A percentile compares a stretch with the other conserved stretches of the same genome.
phyloP scores from a whole-genome alignment of 345 rosid species.

The Aurinia saxatilis region DNA sequence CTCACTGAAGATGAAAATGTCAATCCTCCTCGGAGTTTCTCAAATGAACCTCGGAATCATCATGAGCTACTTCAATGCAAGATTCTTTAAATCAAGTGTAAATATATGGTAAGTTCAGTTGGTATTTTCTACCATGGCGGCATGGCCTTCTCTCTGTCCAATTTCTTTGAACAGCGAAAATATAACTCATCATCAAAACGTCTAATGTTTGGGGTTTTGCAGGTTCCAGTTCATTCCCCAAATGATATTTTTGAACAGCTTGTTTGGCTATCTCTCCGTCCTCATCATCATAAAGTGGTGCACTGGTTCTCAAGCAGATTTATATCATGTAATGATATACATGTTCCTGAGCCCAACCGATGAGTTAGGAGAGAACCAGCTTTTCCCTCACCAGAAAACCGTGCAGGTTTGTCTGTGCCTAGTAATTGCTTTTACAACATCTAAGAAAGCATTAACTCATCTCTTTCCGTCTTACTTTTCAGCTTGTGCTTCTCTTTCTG shows the following conservation, averaged over 20 bases:
- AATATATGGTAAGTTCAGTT: conserved; percentile 54
- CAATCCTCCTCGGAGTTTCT: conserved; percentile 90
- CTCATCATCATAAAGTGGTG: conserved; percentile 83
- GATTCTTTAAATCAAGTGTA: conserved; percentile 48
- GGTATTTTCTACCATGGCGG: neutral
- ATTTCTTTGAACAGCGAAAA: neutral
- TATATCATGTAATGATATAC: conserved; percentile 89
- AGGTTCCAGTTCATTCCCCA: conserved; percentile 98
- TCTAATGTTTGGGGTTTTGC: neutral
- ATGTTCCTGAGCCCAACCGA: conserved; percentile 96
- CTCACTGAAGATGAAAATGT: conserved; percentile 99
- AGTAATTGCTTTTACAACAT: conserved; percentile 6
- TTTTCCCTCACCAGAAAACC: conserved; percentile 66
- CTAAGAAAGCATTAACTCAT: neutral
- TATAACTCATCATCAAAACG: neutral
- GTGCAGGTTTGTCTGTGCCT: conserved; percentile 49
- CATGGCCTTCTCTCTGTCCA: neutral
- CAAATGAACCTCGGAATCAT: conserved; percentile 98
- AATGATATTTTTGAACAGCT: conserved; percentile 76
- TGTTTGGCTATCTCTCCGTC: conserved; percentile 85
- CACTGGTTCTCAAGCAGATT: conserved; percentile 92
- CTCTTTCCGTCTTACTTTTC: conserved; percentile 16
- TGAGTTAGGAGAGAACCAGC: conserved; percentile 85
- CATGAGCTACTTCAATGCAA: conserved; percentile 84
- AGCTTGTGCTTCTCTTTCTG: conserved; percentile 67